Evolutionary conservation across 768 basidiomycete species (phyloP).

Genomic region (Suillus decipiens): DNA sequence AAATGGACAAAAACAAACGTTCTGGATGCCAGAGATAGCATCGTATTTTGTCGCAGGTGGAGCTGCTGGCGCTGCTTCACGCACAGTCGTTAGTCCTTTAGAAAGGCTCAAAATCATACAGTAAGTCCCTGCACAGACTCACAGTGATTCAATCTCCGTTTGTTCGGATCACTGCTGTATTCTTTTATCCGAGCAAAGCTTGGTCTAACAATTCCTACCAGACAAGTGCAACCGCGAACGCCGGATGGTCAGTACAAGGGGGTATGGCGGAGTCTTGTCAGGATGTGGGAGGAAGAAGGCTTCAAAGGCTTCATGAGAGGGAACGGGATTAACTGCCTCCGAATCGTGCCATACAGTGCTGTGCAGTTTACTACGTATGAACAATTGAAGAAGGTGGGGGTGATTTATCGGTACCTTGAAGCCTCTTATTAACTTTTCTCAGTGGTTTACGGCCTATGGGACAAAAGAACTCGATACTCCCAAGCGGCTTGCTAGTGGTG

Average conservation of each 20-base stretch:
- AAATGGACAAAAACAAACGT: constrained; percentile 30
- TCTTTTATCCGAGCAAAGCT: constrained; percentile 8
- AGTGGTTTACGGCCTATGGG: constrained; percentile 75
- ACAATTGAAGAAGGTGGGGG: constrained; percentile 77
- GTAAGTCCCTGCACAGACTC: constrained; percentile 46
- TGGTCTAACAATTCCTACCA: constrained; percentile 29
- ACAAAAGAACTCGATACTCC: constrained; percentile 84
- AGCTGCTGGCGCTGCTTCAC: constrained; percentile 63
- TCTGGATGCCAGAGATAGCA: constrained; percentile 32
- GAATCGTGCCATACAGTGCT: constrained; percentile 92
- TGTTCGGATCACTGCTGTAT: not conserved
- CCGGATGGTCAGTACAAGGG: constrained; percentile 74
- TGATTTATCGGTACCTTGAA: not conserved
- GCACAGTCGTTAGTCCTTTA: constrained; percentile 90
- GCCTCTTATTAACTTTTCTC: constrained; percentile 18
- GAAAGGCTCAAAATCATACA: constrained; percentile 97
- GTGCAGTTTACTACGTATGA: constrained; percentile 91
- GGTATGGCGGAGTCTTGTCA: constrained; percentile 77
- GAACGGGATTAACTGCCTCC: constrained; percentile 87
- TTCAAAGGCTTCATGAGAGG: constrained; percentile 93
- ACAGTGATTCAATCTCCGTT: constrained; percentile 1
- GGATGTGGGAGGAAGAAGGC: constrained; percentile 93
- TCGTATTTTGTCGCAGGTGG: constrained; percentile 60
- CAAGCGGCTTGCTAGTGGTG: constrained; percentile 81
- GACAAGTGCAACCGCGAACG: constrained; percentile 84